Percentiles rank a stretch among this genome's conserved stretches.
Conservation (phyloP, 2,329 filamentous ascomycete genomes). For the Ophiostoma ulmi region DNA sequence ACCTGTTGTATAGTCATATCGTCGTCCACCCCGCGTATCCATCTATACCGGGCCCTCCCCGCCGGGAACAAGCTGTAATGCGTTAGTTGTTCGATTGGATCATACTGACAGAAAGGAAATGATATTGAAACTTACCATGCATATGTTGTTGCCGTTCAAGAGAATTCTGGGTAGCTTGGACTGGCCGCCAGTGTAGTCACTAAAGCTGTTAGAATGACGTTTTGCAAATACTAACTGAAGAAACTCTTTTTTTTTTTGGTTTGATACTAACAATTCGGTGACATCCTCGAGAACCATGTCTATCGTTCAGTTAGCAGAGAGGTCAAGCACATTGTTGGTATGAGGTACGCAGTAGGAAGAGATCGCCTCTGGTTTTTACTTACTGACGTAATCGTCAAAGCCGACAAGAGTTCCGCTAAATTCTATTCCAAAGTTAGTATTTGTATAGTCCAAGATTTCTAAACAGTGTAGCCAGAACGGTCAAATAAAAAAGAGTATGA, state of each 20-base stretch:
- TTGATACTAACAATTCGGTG: conserved; percentile 73
- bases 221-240: too few species aligned
- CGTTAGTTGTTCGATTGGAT: not conserved
- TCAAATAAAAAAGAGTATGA: not conserved
- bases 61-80: conserved; percentile 65
- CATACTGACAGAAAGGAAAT: not conserved
- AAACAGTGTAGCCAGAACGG: not conserved
- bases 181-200: conserved; percentile 84
- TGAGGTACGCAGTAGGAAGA: too few species aligned
- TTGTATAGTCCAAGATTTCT: not conserved
- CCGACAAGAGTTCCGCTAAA: conserved; percentile 92
- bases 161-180: conserved; percentile 91
- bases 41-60: conserved; percentile 59
- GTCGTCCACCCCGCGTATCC: not conserved
- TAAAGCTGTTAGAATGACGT: conserved; percentile 35
- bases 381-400: conserved; percentile 99
- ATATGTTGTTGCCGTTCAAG: conserved; percentile 96
- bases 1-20: not conserved
- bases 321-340: not conserved
- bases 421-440: conserved; percentile 50
- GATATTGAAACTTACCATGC: conserved; percentile 67
- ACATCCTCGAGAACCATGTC: conserved; percentile 99
- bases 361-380: conserved; percentile 42
- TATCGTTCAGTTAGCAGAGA: conserved; percentile 38
- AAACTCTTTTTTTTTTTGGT: not conserved